Evolutionary conservation across 306 rosid genomes (phyloP).

Genomic region (Citrullus amarus): DNA sequence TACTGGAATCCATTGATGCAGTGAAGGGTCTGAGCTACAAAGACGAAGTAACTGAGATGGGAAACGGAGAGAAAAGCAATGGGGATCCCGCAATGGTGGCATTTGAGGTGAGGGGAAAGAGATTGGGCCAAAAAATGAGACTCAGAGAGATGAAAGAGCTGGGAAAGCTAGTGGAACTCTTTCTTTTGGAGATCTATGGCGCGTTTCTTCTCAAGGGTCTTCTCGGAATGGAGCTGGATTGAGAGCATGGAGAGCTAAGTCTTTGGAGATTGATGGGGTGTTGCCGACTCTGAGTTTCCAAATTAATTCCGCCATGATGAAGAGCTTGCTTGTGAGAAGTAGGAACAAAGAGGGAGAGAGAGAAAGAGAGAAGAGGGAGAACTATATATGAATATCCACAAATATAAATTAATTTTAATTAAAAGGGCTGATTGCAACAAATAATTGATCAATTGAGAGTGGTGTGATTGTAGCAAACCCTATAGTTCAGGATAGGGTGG

Average conservation of each 20-base stretch:
- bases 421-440: too few species aligned
- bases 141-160: conserved; percentile 57
- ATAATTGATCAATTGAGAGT: too few species aligned
- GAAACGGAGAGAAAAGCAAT: conserved; percentile 67
- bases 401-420: too few species aligned
- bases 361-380: too few species aligned
- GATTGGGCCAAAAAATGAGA: conserved; percentile 34
- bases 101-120: conserved; percentile 50
- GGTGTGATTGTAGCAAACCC: too few species aligned
- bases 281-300: conserved; percentile 29
- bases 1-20: conserved; percentile 94
- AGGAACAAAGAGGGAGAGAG: too few species aligned
- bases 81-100: conserved; percentile 94
- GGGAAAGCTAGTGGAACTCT: conserved; percentile 65
- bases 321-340: too few species aligned
- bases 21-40: conserved; percentile 71
- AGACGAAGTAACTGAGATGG: conserved; percentile 76
- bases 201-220: conserved; percentile 73
- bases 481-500: too few species aligned
- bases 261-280: conserved; percentile 31
- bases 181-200: conserved; percentile 87
- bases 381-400: too few species aligned
- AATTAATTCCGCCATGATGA: conserved; percentile 34
- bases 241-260: conserved; percentile 60
- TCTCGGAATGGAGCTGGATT: conserved; percentile 95